These are phyloP conservation scores for Cercospora berteroae DNA, from an alignment of 2,329 filamentous ascomycete species.

Conservation along the genomic window DNA sequence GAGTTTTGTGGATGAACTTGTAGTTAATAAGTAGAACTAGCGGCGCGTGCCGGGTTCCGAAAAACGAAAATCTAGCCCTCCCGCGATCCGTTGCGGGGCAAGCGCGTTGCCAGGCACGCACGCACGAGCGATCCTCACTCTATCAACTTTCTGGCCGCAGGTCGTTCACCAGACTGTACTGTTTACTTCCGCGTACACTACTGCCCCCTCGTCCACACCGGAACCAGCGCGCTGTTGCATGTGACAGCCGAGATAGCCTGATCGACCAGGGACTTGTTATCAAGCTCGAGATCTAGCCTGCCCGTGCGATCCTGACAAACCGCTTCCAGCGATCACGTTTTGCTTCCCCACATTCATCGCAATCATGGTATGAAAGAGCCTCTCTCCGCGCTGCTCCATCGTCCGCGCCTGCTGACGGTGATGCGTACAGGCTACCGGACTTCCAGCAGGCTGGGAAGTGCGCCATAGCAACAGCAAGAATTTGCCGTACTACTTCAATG, in stretches of 20 bases:
- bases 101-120: background rate
- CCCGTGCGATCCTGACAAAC: slow-evolving; percentile 1
- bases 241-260: slow-evolving; percentile 1
- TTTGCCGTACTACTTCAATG: slow-evolving; percentile 98
- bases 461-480: slow-evolving; percentile 98
- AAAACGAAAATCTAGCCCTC: background rate
- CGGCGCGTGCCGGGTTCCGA: background rate
- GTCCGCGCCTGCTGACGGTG: slow-evolving; percentile 1
- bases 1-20: background rate
- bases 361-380: slow-evolving; percentile 8
- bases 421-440: slow-evolving; percentile 32
- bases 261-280: background rate
- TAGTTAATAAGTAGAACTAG: background rate
- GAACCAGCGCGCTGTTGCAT: background rate
- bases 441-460: slow-evolving; percentile 61
- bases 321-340: slow-evolving; percentile 11
- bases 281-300: slow-evolving; percentile 9
- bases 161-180: background rate
- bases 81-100: background rate
- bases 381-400: background rate
- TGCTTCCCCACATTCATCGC: slow-evolving; percentile 10
- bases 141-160: background rate
- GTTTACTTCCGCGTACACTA: background rate
- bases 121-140: background rate
- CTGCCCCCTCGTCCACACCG: background rate